A percentile compares a stretch with the other conserved stretches of the same genome.
phyloP scores from a whole-genome alignment of 164 flowering plant genomes.

The Chloranthus sessilifolius region DNA sequence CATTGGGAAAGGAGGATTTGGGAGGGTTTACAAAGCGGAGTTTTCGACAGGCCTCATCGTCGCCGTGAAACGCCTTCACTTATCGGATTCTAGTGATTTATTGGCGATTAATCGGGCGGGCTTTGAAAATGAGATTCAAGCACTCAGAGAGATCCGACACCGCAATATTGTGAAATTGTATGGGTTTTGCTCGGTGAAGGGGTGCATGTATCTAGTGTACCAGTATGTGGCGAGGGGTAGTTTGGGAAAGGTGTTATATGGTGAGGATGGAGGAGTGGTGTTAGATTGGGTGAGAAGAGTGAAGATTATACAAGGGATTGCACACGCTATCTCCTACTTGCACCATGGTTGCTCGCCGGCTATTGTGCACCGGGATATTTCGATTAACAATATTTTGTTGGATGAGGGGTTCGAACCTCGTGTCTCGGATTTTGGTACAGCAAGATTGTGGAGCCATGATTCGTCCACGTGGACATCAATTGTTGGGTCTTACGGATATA shows the following conservation, averaged over 20 bases:
- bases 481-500: slow-evolving; percentile 64
- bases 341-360: slow-evolving; percentile 62
- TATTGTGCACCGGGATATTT: slow-evolving; percentile 55
- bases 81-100: slow-evolving; percentile 19
- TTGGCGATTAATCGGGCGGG: slow-evolving; percentile 15
- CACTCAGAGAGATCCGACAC: slow-evolving; percentile 50
- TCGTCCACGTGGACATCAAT: slow-evolving; percentile 46
- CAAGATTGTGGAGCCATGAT: slow-evolving; percentile 35
- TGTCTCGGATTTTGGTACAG: slow-evolving; percentile 62
- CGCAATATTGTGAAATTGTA: slow-evolving; percentile 55
- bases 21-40: slow-evolving; percentile 52
- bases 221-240: slow-evolving; percentile 57
- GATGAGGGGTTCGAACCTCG: slow-evolving; percentile 38
- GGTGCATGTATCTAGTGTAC: slow-evolving; percentile 47
- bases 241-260: slow-evolving; percentile 34
- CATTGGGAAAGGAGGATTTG: slow-evolving; percentile 63
- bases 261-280: slow-evolving; percentile 20
- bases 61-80: slow-evolving; percentile 47
- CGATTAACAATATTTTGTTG: slow-evolving; percentile 45
- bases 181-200: slow-evolving; percentile 44
- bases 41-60: slow-evolving; percentile 38
- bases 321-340: slow-evolving; percentile 65
- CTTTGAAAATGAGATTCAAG: slow-evolving; percentile 50
- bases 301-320: slow-evolving; percentile 46
- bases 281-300: slow-evolving; percentile 46